Evolutionary conservation across 345 rosid genomes (phyloP).

Genomic region (Sonneratia caseolaris): DNA sequence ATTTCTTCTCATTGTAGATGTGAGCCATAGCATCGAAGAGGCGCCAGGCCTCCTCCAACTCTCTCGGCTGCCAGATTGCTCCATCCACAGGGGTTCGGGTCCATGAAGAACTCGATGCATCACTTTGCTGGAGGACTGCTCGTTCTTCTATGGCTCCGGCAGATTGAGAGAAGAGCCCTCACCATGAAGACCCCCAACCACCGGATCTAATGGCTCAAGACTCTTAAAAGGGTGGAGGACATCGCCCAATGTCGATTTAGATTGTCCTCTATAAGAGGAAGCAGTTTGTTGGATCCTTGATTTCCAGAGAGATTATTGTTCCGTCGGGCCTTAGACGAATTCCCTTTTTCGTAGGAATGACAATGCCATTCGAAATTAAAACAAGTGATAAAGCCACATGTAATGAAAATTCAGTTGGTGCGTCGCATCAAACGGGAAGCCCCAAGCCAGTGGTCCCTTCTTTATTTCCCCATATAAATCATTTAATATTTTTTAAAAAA

Average conservation of each 20-base stretch:
- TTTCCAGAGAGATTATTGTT: not conserved
- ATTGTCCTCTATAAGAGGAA: no score
- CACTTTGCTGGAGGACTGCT: not conserved
- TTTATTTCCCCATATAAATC: no score
- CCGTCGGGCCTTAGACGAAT: not conserved
- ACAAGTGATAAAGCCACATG: not conserved
- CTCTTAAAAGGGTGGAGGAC: not conserved
- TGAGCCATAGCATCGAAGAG: not conserved
- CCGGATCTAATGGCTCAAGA: not conserved
- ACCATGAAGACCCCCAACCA: not conserved
- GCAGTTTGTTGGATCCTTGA: not conserved
- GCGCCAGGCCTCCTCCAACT: not conserved
- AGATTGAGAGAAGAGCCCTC: not conserved
- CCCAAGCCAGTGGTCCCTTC: no score
- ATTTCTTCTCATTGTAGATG: not conserved
- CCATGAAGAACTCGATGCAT: not conserved
- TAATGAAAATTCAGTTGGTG: constrained; percentile 10
- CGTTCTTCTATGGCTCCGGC: not conserved
- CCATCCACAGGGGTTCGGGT: not conserved
- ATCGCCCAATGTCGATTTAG: not conserved
- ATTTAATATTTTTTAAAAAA: no score
- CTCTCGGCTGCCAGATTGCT: not conserved
- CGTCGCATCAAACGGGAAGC: no score
- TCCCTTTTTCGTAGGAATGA: not conserved
- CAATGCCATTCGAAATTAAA: not conserved